A percentile compares a stretch with the other conserved stretches of the same genome.
phyloP scores from a whole-genome alignment of 306 rosid species.

The Cicer yamashitae region DNA sequence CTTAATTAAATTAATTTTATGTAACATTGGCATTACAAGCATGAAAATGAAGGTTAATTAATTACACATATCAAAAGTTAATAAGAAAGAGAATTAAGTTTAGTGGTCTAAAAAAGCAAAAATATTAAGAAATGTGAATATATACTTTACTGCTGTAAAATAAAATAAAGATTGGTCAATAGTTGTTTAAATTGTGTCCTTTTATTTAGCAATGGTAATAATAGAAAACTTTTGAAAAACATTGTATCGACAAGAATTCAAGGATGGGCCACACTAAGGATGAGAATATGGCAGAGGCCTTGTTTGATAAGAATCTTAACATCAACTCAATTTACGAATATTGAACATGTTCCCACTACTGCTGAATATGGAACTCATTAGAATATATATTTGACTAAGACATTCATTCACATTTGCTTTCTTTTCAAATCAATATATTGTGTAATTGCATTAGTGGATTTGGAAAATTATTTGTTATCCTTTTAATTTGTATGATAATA shows the following conservation, averaged over 20 bases:
- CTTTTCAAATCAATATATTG: conserved; percentile 20
- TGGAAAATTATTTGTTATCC: neutral
- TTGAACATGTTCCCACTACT: conserved; percentile 35
- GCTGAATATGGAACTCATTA: conserved; percentile 34
- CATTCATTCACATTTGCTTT: neutral
- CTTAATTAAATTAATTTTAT: neutral
- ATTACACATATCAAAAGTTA: neutral
- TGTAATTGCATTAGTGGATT: neutral
- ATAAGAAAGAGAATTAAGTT: conserved; percentile 4
- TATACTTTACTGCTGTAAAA: conserved; percentile 22
- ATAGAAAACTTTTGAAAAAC: conserved; percentile 48
- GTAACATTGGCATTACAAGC: too few relatives aligned
- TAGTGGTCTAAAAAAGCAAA: conserved; percentile 23
- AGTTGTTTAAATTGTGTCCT: conserved; percentile 4
- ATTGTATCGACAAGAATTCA: conserved; percentile 71
- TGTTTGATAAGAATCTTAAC: conserved; percentile 48
- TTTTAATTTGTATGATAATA: neutral
- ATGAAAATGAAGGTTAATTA: too few relatives aligned
- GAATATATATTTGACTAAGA: conserved; percentile 49
- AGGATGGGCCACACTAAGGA: conserved; percentile 64
- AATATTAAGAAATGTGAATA: conserved; percentile 18
- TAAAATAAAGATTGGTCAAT: conserved; percentile 33
- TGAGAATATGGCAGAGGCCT: conserved; percentile 58
- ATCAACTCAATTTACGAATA: conserved; percentile 43
- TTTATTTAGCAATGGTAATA: conserved; percentile 16